Base-by-base conservation (phyloP, 2,329 filamentous ascomycete genomes). In the Aspergillus tamarii region DNA sequence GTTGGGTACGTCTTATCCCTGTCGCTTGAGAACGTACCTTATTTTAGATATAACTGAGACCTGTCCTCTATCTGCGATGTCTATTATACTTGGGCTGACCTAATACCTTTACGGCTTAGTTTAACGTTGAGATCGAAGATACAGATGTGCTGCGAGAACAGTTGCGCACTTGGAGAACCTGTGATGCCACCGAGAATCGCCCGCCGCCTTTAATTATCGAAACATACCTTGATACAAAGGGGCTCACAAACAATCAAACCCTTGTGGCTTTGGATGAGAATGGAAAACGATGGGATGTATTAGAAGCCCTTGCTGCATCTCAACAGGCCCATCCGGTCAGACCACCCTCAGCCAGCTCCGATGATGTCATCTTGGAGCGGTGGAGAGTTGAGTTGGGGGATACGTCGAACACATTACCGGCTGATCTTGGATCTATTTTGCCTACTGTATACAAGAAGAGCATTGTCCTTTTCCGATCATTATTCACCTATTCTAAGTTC, bases 361-460 rank as follows among this genome's bases (percentile, higher is more conserved):
- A 88, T 61, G 91, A 96, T 75, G 87, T 99, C 62, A 84, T 97
- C 59, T 83, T 99, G 66, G 95, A 99, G 80, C 87, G 94, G 70
- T 99, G 95, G 95, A 90, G 85, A 62, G 86, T 99, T 67, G 90
- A 95, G 74, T 84, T 98, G 62, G 91, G 91, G 74, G 87, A 87
- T 69, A 80, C 81, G 63, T 77, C 83, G 62, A 75, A 83, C 75
- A 75, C 84, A 87, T 74, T 92, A 61, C 71, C 82, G 7, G 71
- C 81, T 45, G 85, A 88, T 64, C 77, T 88, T 58, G 83, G 79
- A 59, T 83, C 86, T 54, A 82, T 87, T 36, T 82, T 98, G 58
- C 93, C 95, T 16, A 94, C 92, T 59, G 89, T 97, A 63, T 99
- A 99, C 84, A 99, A 99, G 81, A 95, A 96, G 80, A 93, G 92